A percentile compares a stretch with the other conserved stretches of the same genome.
Conservation (phyloP, 2,329 filamentous ascomycete genomes). For the Colletotrichum ledebouriae region DNA sequence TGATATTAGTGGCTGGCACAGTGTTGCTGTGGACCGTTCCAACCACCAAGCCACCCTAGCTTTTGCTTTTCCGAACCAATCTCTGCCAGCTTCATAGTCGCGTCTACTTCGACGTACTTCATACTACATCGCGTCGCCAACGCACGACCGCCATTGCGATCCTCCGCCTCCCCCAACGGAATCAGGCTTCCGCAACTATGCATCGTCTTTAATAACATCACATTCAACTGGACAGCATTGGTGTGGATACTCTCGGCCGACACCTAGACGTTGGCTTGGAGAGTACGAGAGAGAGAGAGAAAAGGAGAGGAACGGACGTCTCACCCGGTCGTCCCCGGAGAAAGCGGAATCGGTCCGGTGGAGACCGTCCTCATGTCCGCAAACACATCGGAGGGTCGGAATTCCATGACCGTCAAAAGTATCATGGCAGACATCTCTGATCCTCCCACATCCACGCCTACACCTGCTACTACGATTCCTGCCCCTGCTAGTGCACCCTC, state of each 20-base stretch:
- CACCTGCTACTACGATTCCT: background rate
- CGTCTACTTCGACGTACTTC: conserved; percentile 4
- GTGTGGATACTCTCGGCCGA: background rate
- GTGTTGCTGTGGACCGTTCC: conserved; percentile 6
- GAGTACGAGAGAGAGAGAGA: conserved; percentile 12
- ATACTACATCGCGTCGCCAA: conserved; percentile 7
- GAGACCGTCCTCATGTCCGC: conserved; percentile 22
- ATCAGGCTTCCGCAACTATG: conserved; percentile 4
- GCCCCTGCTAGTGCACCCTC: background rate
- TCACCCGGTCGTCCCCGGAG: conserved; percentile 22
- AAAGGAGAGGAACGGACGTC: background rate
- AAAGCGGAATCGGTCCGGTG: conserved; percentile 37
- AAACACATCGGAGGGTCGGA: conserved; percentile 36
- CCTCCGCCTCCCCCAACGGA: background rate
- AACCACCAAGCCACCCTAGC: conserved; percentile 8
- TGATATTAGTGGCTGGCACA: conserved; percentile 1
- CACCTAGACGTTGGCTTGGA: conserved; percentile 9
- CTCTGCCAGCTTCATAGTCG: conserved; percentile 5
- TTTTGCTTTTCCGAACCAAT: conserved; percentile 20
- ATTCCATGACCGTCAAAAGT: conserved; percentile 26
- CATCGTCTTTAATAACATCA: background rate
- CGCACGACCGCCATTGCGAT: background rate
- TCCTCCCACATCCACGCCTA: conserved; percentile 5
- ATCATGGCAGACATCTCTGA: conserved; percentile 31
- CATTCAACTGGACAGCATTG: conserved; percentile 10